Conservation (phyloP, 1,284 basidiomycete species). For the Anthracocystis panici-leucophaei region DNA sequence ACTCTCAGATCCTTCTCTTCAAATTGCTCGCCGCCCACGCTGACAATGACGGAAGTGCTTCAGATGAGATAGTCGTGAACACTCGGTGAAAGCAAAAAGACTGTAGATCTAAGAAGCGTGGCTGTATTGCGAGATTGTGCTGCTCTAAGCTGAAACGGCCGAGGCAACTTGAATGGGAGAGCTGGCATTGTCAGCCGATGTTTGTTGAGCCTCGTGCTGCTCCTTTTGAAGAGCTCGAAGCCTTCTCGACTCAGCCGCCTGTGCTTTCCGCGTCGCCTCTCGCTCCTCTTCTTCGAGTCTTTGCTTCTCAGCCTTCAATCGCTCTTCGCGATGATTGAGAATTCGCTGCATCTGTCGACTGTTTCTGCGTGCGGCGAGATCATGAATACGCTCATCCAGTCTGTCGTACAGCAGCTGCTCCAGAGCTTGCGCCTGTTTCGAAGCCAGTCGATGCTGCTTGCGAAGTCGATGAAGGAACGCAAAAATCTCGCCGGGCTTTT, state of each 20-base stretch:
- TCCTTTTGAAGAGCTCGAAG: constrained; percentile 33
- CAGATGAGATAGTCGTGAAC: background rate
- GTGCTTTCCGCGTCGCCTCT: constrained; percentile 29
- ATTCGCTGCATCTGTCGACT: constrained; percentile 18
- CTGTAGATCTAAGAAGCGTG: background rate
- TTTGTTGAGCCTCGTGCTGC: constrained; percentile 24
- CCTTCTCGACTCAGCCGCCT: constrained; percentile 33
- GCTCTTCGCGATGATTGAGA: constrained; percentile 16
- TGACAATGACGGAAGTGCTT: background rate
- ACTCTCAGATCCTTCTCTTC: background rate
- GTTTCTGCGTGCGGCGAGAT: constrained; percentile 11
- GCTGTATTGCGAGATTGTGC: background rate
- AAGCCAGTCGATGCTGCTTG: constrained; percentile 26
- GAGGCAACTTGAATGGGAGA: constrained; percentile 26
- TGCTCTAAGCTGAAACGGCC: constrained; percentile 14
- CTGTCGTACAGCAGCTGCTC: constrained; percentile 44
- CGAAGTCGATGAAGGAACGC: constrained; percentile 41
- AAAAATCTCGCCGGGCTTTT: constrained; percentile 23
- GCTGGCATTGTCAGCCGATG: constrained; percentile 12
- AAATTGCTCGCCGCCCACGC: background rate
- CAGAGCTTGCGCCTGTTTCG: constrained; percentile 30
- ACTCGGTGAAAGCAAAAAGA: background rate
- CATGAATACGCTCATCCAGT: constrained; percentile 31
- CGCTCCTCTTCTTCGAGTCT: constrained; percentile 31
- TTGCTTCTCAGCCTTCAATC: constrained; percentile 25